phyloP scores from a whole-genome alignment of 768 basidiomycete species.

The Stropharia rugosoannulata region DNA sequence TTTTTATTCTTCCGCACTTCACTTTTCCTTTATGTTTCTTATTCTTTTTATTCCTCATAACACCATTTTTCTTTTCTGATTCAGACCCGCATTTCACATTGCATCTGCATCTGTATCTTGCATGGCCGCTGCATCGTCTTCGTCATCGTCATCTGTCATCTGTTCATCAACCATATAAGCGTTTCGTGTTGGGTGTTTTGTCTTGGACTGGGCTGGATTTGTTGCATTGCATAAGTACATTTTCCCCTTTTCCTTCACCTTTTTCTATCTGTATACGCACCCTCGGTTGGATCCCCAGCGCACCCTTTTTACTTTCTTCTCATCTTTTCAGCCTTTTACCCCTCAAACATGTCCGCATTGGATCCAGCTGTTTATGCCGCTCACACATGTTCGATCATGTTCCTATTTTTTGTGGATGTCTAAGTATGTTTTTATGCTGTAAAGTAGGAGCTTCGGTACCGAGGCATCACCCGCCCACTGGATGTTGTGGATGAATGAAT shows the following conservation, averaged over 20 bases:
- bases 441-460: conserved; percentile 5
- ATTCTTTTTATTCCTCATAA: conserved; percentile 4
- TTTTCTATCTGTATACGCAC: conserved; percentile 15
- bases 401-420: background rate
- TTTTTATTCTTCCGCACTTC: background rate
- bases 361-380: background rate
- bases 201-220: conserved; percentile 21
- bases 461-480: conserved; percentile 6
- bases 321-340: background rate
- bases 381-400: background rate
- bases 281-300: conserved; percentile 18
- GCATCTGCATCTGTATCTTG: conserved; percentile 5
- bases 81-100: too few species aligned
- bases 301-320: conserved; percentile 9
- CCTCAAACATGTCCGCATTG: background rate
- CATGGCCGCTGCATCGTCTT: conserved; percentile 4
- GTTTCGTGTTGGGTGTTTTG: conserved; percentile 8
- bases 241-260: background rate
- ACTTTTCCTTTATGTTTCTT: conserved; percentile 19
- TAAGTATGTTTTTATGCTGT: conserved; percentile 2
- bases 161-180: background rate
- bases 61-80: background rate
- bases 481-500: conserved; percentile 1
- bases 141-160: background rate
- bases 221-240: conserved; percentile 13